A percentile compares a stretch with the other conserved stretches of the same genome.
These are phyloP conservation scores for Globisporangium yorkense DNA, from an alignment of 352 stramenopile genomes.

Conservation along the genomic window DNA sequence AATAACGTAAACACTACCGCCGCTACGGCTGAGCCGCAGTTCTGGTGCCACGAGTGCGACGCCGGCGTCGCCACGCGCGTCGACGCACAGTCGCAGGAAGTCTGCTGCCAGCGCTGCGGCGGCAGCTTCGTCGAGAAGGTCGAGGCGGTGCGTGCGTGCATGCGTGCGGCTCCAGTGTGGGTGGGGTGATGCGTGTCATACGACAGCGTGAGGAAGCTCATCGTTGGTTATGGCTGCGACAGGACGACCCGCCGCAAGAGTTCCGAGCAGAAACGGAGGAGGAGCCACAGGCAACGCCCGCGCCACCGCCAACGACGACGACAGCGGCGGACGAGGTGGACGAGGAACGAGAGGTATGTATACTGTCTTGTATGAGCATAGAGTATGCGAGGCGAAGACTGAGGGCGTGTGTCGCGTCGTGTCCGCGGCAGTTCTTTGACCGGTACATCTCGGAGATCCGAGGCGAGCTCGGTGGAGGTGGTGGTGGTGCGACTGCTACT, in stretches of 20 bases:
- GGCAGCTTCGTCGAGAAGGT: slow-evolving; percentile 87
- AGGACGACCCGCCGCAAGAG: slow-evolving; percentile 64
- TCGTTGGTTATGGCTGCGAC: background rate
- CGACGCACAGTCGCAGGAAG: slow-evolving; percentile 52
- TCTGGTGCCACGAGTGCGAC: slow-evolving; percentile 84
- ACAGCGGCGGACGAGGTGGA: background rate
- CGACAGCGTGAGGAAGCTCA: too few relatives aligned
- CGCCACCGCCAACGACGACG: background rate
- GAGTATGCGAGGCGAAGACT: background rate
- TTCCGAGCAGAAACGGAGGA: slow-evolving; percentile 20
- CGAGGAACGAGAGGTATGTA: slow-evolving; percentile 11
- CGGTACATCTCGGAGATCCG: slow-evolving; percentile 22
- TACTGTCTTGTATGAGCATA: background rate
- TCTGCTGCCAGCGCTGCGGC: slow-evolving; percentile 64
- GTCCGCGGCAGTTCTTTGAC: slow-evolving; percentile 10
- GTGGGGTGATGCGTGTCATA: too few relatives aligned
- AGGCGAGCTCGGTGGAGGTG: slow-evolving; percentile 26
- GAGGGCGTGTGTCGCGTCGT: background rate
- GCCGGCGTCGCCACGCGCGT: slow-evolving; percentile 44
- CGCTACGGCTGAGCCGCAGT: slow-evolving; percentile 17
- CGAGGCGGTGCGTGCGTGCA: slow-evolving; percentile 35
- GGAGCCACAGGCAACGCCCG: background rate
- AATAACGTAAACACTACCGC: background rate
- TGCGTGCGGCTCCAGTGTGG: background rate
- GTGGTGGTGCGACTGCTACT: slow-evolving; percentile 15